phyloP scores from a whole-genome alignment of 306 rosid species.

The Heteromeles arbutifolia region DNA sequence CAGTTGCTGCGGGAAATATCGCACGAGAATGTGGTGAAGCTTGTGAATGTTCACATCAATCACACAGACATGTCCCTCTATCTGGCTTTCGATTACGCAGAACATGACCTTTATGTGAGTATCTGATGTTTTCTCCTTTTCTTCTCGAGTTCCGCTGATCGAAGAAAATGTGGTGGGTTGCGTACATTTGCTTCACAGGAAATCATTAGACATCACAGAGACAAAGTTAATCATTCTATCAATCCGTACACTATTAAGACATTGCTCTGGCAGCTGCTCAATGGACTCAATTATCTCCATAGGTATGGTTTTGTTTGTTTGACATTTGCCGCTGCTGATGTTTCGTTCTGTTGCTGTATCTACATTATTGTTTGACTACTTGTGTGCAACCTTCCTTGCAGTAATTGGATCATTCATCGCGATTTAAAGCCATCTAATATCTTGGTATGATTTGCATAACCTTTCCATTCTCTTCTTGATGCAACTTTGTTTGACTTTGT shows the following conservation, averaged over 20 bases:
- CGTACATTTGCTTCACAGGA: constrained; percentile 47
- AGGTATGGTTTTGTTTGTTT: constrained; percentile 34
- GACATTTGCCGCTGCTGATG: background rate
- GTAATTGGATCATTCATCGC: constrained; percentile 95
- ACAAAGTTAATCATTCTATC: constrained; percentile 75
- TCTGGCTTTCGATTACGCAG: constrained; percentile 91
- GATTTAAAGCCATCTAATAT: constrained; percentile 96
- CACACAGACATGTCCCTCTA: constrained; percentile 91
- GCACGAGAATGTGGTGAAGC: constrained; percentile 92
- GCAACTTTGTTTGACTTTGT: background rate
- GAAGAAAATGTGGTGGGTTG: background rate
- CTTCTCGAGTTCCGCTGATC: no score
- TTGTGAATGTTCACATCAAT: constrained; percentile 91
- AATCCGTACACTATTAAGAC: constrained; percentile 80
- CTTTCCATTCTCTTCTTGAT: background rate
- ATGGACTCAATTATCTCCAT: constrained; percentile 90
- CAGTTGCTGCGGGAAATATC: constrained; percentile 90
- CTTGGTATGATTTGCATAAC: constrained; percentile 45
- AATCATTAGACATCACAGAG: constrained; percentile 90
- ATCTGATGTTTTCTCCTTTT: background rate
- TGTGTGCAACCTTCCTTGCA: constrained; percentile 30
- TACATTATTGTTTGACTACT: constrained; percentile 14
- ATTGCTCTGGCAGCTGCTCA: constrained; percentile 91
- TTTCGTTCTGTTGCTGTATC: background rate
- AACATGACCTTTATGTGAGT: constrained; percentile 96